phyloP scores from a whole-genome alignment of 306 rosid species.

The Arachis hypogaea region DNA sequence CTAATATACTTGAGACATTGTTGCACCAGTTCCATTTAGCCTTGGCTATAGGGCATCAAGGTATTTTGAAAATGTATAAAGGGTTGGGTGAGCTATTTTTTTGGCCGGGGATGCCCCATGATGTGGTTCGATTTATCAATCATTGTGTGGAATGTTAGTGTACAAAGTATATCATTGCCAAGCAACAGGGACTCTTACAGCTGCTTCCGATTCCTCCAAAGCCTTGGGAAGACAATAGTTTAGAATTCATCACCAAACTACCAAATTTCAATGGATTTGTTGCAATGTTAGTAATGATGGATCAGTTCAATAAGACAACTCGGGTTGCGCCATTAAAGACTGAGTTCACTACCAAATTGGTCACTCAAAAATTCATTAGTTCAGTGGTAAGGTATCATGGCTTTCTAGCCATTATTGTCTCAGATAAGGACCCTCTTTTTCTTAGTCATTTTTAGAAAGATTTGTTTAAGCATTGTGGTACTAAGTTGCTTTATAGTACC shows the following conservation, averaged over 20 bases:
- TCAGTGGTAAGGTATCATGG: not conserved
- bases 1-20: too few species aligned
- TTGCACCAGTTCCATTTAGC: not conserved
- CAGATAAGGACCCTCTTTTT: not conserved
- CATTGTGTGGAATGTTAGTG: not conserved
- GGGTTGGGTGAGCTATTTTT: not conserved
- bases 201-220: not conserved
- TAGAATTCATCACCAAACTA: not conserved
- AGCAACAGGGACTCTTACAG: not conserved
- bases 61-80: too few species aligned
- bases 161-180: not conserved
- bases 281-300: not conserved
- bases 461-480: too few species aligned
- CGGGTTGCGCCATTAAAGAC: not conserved
- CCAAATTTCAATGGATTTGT: not conserved
- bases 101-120: not conserved
- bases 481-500: too few species aligned
- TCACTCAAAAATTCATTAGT: not conserved
- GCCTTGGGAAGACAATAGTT: not conserved
- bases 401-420: not conserved
- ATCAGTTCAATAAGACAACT: not conserved
- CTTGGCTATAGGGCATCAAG: not conserved
- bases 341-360: not conserved
- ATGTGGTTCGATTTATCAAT: not conserved
- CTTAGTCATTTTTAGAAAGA: not conserved